These are phyloP conservation scores for Cynanchum wilfordii DNA, from an alignment of 257 asterid species.

Conservation along the genomic window DNA sequence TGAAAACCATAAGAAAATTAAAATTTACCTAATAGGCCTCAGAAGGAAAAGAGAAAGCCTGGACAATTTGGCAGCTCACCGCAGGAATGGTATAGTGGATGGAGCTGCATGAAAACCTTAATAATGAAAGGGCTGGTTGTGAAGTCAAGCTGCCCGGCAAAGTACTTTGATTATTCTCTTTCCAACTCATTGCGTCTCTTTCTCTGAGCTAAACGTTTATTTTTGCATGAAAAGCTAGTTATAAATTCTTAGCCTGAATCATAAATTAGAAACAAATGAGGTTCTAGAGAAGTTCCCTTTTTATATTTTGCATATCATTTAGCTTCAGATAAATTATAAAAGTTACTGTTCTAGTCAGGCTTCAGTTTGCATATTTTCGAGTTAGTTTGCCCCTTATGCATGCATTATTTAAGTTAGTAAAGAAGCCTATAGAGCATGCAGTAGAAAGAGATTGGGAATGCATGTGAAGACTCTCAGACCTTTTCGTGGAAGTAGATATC, in stretches of 20 bases:
- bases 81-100: conserved; percentile 91
- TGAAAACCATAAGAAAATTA: neutral
- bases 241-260: conserved; percentile 1
- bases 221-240: neutral
- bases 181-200: neutral
- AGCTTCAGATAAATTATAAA: neutral
- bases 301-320: neutral
- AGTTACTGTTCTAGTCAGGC: neutral
- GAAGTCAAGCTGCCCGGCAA: conserved; percentile 94
- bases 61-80: conserved; percentile 78
- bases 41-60: conserved; percentile 72
- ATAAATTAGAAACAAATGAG: neutral
- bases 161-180: conserved; percentile 41
- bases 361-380: neutral
- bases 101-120: conserved; percentile 91
- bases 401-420: neutral
- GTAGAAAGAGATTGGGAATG: neutral
- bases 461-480: neutral
- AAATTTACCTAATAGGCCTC: conserved; percentile 52
- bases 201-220: neutral
- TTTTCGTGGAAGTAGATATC: neutral
- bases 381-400: neutral
- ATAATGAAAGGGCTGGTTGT: conserved; percentile 79
- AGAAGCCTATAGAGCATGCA: neutral
- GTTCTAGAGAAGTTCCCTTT: neutral